Evolutionary conservation across 495 filamentous ascomycete genomes (phyloP).

Genomic region (Margaritispora aquatica): DNA sequence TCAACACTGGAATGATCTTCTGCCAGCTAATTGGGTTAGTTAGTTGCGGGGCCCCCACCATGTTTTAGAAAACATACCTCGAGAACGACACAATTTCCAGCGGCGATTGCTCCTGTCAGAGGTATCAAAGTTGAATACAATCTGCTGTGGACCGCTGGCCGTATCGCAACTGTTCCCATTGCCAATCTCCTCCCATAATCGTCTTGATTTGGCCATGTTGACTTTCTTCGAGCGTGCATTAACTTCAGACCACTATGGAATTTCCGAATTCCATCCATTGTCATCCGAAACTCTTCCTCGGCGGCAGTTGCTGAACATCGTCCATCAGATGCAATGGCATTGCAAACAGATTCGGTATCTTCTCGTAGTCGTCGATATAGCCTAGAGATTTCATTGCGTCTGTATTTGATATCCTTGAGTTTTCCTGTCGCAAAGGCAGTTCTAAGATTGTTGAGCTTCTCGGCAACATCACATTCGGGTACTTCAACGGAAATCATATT

Average conservation of each 20-base stretch:
- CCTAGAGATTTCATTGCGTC: slow-evolving; percentile 8
- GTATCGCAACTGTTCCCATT: slow-evolving; percentile 10
- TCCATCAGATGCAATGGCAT: slow-evolving; percentile 7
- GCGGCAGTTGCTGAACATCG: not conserved
- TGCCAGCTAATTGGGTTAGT: not conserved
- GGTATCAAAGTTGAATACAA: slow-evolving; percentile 13
- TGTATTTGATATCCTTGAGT: slow-evolving; percentile 11
- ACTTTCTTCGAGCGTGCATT: slow-evolving; percentile 5
- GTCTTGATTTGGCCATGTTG: slow-evolving; percentile 8
- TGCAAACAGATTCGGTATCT: not conserved
- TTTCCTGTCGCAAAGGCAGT: not conserved
- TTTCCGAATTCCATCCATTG: slow-evolving; percentile 6
- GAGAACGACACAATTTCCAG: slow-evolving; percentile 15
- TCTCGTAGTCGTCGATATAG: slow-evolving; percentile 2
- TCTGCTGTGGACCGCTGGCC: slow-evolving; percentile 5
- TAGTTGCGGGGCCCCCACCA: not conserved
- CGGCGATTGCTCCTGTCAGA: slow-evolving; percentile 11
- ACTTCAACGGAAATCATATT: not conserved
- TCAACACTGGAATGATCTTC: not conserved
- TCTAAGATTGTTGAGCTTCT: not conserved
- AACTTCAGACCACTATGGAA: slow-evolving; percentile 9
- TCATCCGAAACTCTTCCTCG: slow-evolving; percentile 11
- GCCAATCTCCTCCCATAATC: not conserved
- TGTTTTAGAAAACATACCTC: slow-evolving; percentile 5
- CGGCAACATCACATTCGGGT: not conserved